Evolutionary conservation across 2,329 filamentous ascomycete species (phyloP), one percentile per base, ranked within the genome.

Genomic region (Teratosphaeria gauchensis): DNA sequence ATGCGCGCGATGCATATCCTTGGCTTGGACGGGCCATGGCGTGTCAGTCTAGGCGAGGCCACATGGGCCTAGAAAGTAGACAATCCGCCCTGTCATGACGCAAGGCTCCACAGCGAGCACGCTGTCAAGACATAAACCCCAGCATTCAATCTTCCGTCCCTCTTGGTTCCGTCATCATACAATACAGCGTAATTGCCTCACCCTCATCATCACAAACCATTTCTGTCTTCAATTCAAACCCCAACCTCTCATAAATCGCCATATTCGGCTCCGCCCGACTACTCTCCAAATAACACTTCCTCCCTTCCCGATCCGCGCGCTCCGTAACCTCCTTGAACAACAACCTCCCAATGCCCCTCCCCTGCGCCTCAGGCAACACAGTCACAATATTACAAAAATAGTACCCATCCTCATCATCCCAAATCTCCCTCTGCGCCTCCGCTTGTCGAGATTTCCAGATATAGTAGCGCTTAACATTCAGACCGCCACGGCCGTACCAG

Each of bases 301-400:
- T 79, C 0, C 82, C 81, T 68, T 89, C 84, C 4, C 72, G 72
- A 70, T 90, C 87, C 9, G 87, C 87, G 66, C 75, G 74, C 48
- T 80, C 76, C 16, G 85, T 83, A 6, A 90, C 84, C 51, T 78
- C 76, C 64, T 83, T 77, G 74, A 89, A 85, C 65, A 90, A 72
- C 62, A 78, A 76, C 60, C 82, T 82, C 0, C 86, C 87, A 2
- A 90, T 80, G 0, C 87, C 87, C 65, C 79, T 82, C 0, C 85
- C 85, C 68, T 89, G 86, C 33, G 79, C 79, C 54, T 83, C 80
- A 0, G 86, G 84, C 16, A 82, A 70, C 1, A 90, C 86, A 0
- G 86, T 85, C 66, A 90, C 83, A 61, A 90, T 88, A 66, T 90
- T 90, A 63, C 87, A 85, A 64, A 90, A 90, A 67, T 89, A 90